Conservation (phyloP, 2,329 filamentous ascomycete species). For the Epichloe glyceriae region DNA sequence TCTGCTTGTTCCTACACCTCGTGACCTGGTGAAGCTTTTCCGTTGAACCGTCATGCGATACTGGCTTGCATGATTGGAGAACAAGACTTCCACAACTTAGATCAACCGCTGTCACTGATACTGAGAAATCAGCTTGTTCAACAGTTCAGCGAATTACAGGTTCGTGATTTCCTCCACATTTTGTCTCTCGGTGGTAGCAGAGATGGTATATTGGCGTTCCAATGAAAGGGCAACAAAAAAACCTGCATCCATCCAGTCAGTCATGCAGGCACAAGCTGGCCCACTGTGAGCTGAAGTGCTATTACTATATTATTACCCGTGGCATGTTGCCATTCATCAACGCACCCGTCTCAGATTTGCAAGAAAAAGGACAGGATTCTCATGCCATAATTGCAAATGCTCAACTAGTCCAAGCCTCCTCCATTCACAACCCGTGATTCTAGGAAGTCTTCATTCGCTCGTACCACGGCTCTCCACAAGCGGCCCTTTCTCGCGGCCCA, state of each 20-base stretch:
- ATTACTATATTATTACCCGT: too few relatives aligned
- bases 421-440: too few relatives aligned
- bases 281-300: not conserved
- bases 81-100: not conserved
- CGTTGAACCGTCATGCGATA: not conserved
- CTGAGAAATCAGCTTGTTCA: not conserved
- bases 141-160: not conserved
- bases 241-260: not conserved
- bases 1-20: not conserved
- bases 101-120: not conserved
- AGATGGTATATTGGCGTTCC: not conserved
- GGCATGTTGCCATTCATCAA: not conserved
- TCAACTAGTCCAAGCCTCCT: too few relatives aligned
- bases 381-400: not conserved
- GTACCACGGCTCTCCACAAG: too few relatives aligned
- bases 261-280: constrained; percentile 4
- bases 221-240: not conserved
- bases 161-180: not conserved
- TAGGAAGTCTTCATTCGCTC: too few relatives aligned
- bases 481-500: too few relatives aligned
- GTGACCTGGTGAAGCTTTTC: not conserved
- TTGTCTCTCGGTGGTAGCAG: not conserved
- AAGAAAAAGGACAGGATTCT: not conserved
- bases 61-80: not conserved
- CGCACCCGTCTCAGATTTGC: not conserved